phyloP scores from a whole-genome alignment of 257 asterid genomes.

The Capsicum pubescens region DNA sequence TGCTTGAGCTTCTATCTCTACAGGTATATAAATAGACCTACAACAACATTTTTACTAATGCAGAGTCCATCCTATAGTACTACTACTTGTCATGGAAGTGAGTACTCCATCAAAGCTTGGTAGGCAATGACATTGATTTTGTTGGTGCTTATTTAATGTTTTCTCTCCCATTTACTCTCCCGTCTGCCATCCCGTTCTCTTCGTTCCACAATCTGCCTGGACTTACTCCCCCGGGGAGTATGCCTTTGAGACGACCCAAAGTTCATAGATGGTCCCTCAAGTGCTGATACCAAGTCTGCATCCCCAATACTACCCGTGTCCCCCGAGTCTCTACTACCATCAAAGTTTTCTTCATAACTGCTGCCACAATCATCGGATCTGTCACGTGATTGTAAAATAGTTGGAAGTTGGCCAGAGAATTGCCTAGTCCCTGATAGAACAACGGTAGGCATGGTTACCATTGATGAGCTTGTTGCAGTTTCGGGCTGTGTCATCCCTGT shows the following conservation, averaged over 20 bases:
- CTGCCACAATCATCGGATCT: constrained; percentile 81
- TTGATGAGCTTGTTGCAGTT: constrained; percentile 40
- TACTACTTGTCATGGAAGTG: constrained; percentile 13
- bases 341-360: constrained; percentile 80
- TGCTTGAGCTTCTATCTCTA: constrained; percentile 19
- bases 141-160: constrained; percentile 52
- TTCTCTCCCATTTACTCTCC: constrained; percentile 97
- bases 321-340: constrained; percentile 79
- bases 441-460: constrained; percentile 46
- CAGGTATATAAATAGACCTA: not conserved
- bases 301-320: constrained; percentile 93
- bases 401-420: constrained; percentile 73
- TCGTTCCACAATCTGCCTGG: constrained; percentile 84
- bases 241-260: constrained; percentile 65
- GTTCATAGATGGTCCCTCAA: constrained; percentile 67
- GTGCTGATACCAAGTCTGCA: constrained; percentile 63
- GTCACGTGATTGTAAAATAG: constrained; percentile 79
- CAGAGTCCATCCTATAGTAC: not conserved
- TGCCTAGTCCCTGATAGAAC: constrained; percentile 63
- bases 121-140: constrained; percentile 2
- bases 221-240: constrained; percentile 71
- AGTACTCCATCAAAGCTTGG: not conserved
- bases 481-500: constrained; percentile 52
- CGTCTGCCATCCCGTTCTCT: constrained; percentile 89
- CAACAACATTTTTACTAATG: constrained; percentile 18